Evolutionary conservation across 441 rosid genomes (phyloP), one percentile per base, ranked within the genome.

Genomic region (Brassica balearica): DNA sequence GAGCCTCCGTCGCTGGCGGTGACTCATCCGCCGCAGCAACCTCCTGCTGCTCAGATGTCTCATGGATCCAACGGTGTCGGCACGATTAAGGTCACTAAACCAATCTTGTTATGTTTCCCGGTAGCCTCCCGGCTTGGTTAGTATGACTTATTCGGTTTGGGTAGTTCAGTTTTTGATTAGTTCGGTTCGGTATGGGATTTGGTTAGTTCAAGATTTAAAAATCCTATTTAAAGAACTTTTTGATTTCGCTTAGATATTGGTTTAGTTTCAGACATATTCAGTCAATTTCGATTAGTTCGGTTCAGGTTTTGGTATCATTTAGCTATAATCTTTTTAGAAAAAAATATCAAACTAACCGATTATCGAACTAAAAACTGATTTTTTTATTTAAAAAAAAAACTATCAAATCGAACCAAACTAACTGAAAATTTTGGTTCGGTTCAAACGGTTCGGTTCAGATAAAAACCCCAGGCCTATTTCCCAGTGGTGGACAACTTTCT

Each of bases 21-120:
- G 62, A n/a, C 64, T 63, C 84, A 61, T 15, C 85, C 80, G 1
- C 85, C 83, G 1, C 79, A 79, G 25, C 72, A 71, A 25, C 72
- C 76, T 2, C 74, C 76, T 0, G 71, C 80, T 56, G 81, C 84
- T 32, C 96, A 87, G 73, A 85, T 88, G 66, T 90, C 97, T 41
- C 86, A 83, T 80, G 97, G 89, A 55, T 91, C 97, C 51, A 89
- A 87, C 74, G 97, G 96, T 34, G 77, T 86, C 66, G 95, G 91
- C 62, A 85, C 84, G 82, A 69, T 69, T 65, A 90, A 92, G 97
- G 99, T 94, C 34, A 12, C 2, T 15, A 55, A 55, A 65, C 25
- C 2, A 34, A 9, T 11, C 34, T 11, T 25, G 36, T 17, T 55
- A 6, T 55, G 22, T 55, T 15, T 46, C 15, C 55, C 15, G 14